Conservation (phyloP, 2,329 filamentous ascomycete species). For the Erysiphe neolycopersici region DNA sequence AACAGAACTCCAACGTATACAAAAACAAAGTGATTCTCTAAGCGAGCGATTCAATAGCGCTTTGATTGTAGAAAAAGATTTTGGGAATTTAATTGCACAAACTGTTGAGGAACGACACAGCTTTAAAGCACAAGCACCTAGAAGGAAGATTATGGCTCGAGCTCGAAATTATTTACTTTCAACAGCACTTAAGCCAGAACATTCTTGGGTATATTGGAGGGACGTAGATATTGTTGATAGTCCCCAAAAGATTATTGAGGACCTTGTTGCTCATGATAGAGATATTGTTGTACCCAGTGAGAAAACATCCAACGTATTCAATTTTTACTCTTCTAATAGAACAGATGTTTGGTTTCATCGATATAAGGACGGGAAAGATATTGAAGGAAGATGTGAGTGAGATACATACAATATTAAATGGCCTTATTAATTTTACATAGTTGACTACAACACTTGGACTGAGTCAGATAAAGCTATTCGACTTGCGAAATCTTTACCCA, state of each 20-base stretch:
- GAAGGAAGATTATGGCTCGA: slow-evolving; percentile 73
- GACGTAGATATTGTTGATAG: slow-evolving; percentile 83
- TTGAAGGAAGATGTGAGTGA: slow-evolving; percentile 54
- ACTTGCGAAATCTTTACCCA: slow-evolving; percentile 39
- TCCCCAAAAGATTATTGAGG: slow-evolving; percentile 62
- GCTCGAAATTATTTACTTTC: slow-evolving; percentile 87
- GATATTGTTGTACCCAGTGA: slow-evolving; percentile 74
- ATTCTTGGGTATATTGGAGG: slow-evolving; percentile 92
- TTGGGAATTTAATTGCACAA: slow-evolving; percentile 57
- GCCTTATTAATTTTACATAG: slow-evolving; percentile 18
- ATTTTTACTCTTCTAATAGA: slow-evolving; percentile 8
- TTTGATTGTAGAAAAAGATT: slow-evolving; percentile 86
- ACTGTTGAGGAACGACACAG: slow-evolving; percentile 77
- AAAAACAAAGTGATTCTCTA: slow-evolving; percentile 61
- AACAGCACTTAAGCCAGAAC: slow-evolving; percentile 71
- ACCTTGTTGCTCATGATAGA: slow-evolving; percentile 67
- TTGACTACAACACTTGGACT: slow-evolving; percentile 98
- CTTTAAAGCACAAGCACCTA: slow-evolving; percentile 63
- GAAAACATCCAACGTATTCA: slow-evolving; percentile 23
- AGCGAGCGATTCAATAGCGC: slow-evolving; percentile 73
- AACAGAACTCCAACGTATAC: slow-evolving; percentile 60
- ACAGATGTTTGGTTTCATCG: slow-evolving; percentile 92
- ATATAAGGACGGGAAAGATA: slow-evolving; percentile 49
- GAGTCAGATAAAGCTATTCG: slow-evolving; percentile 67
- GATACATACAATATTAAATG: slow-evolving; percentile 33